Evolutionary conservation across 2,329 filamentous ascomycete species (phyloP).

Genomic region (Claviceps paspali): DNA sequence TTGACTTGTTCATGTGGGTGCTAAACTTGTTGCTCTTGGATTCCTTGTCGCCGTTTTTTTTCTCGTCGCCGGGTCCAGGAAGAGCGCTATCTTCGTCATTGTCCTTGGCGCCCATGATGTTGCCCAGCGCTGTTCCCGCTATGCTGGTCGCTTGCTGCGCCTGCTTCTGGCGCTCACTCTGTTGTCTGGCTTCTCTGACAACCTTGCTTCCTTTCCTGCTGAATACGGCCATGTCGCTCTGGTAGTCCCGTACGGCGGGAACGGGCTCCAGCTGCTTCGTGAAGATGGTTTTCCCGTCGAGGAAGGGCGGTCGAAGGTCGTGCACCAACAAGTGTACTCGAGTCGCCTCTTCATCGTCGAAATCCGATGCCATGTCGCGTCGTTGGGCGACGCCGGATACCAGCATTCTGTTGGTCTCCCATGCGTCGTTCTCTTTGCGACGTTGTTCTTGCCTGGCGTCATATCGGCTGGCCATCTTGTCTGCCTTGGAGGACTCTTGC

Average conservation of each 20-base stretch:
- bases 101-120: slow-evolving; percentile 90
- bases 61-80: slow-evolving; percentile 55
- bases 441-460: slow-evolving; percentile 64
- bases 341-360: slow-evolving; percentile 82
- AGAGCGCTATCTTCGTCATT: slow-evolving; percentile 83
- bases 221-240: slow-evolving; percentile 98
- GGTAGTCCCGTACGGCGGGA: slow-evolving; percentile 77
- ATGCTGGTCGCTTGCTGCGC: slow-evolving; percentile 90
- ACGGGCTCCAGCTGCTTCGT: slow-evolving; percentile 95
- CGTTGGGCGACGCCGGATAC: slow-evolving; percentile 90
- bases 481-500: slow-evolving; percentile 60
- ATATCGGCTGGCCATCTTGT: slow-evolving; percentile 62
- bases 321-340: slow-evolving; percentile 85
- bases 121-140: slow-evolving; percentile 81
- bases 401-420: slow-evolving; percentile 98
- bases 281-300: slow-evolving; percentile 90
- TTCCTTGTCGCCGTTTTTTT: slow-evolving; percentile 38
- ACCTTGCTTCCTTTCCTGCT: slow-evolving; percentile 89
- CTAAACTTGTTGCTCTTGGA: slow-evolving; percentile 59
- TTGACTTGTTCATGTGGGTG: slow-evolving; percentile 73
- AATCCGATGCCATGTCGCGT: slow-evolving; percentile 65
- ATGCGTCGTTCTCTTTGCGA: slow-evolving; percentile 89
- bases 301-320: slow-evolving; percentile 82
- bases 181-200: slow-evolving; percentile 79
- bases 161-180: slow-evolving; percentile 84